Evolutionary conservation across 352 stramenopile genomes (phyloP), one percentile per base, ranked within the genome.

Genomic region (Globisporangium iwayamae): DNA sequence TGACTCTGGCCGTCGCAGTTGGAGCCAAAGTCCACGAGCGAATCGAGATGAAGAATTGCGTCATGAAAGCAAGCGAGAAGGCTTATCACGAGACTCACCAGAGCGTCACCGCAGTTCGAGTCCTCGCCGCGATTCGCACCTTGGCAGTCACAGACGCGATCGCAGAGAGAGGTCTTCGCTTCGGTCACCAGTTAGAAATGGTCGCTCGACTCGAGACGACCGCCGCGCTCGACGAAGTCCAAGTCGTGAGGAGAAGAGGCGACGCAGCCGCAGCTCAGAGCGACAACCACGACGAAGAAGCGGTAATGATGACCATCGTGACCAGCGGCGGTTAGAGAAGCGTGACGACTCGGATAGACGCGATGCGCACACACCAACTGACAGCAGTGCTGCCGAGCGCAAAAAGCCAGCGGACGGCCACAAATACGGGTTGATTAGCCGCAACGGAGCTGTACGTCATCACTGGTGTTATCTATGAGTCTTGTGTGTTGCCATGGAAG

Each of bases 341-440:
- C 56, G 43, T 47, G 56, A 55, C 18, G 45, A 51, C 14, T 55
- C 56, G 30, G 18, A 6, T 43, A 62, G 18, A 30, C 39, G 51
- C 51, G 51, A 58, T 2, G 32, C 10, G 20, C 32, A 20, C 32
- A 4, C 32, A 18, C 18, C 32, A 45, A 43, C 20, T 3, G 16
- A 25, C 16, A 43, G 32, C 52, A 58, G 9, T 8, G 30, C 18
- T 30, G 30, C 18, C 18, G 62, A 53, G 41, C 53, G 66, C 5
- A 73, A 72, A 50, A 71, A 72, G 39, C 74, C 66, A 18, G 60
- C 65, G 50, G 68, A 76, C 58, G 69, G 71, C 0, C 73, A 71
- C 6, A 86, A 86, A 59, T 91, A 94, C 65, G 87, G 85, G 22
- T 68, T 94, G 9, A 75, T 93, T 22, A 81, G 66, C 32, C 74